These are phyloP conservation scores for Fomitopsis pinicola DNA, from an alignment of 1,284 basidiomycete genomes.

Conservation along the genomic window DNA sequence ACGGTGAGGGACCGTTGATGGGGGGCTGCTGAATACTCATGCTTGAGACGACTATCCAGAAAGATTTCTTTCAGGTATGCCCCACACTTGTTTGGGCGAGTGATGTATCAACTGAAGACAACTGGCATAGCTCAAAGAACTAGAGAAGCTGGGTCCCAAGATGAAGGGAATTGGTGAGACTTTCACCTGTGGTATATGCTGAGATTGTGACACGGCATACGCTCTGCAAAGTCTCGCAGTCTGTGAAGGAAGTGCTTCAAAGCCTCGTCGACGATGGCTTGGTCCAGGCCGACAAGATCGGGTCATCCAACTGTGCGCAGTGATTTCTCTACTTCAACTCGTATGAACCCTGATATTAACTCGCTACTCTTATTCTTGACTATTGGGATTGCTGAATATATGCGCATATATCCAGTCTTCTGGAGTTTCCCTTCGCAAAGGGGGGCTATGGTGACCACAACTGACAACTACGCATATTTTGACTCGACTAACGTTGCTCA, in stretches of 20 bases:
- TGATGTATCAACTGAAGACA: not conserved
- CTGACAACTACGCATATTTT: slow-evolving; percentile 14
- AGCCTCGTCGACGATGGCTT: slow-evolving; percentile 80
- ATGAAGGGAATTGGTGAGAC: slow-evolving; percentile 79
- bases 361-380: too few relatives aligned
- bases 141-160: slow-evolving; percentile 82
- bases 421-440: slow-evolving; percentile 90
- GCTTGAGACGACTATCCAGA: slow-evolving; percentile 38
- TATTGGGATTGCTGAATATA: slow-evolving; percentile 16
- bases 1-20: slow-evolving; percentile 43
- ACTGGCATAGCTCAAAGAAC: slow-evolving; percentile 67
- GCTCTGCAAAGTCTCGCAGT: slow-evolving; percentile 62
- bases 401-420: slow-evolving; percentile 54
- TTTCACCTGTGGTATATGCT: not conserved
- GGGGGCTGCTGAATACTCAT: not conserved
- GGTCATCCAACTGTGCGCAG: slow-evolving; percentile 81
- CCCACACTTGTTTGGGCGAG: not conserved
- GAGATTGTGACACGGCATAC: not conserved
- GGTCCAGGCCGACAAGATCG: slow-evolving; percentile 85
- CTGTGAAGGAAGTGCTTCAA: slow-evolving; percentile 85
- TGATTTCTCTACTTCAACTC: slow-evolving; percentile 8
- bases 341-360: slow-evolving; percentile 2
- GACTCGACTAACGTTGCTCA: not conserved
- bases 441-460: slow-evolving; percentile 58
- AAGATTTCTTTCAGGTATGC: slow-evolving; percentile 78